Evolutionary conservation across 805 yeast genomes (phyloP), one percentile per base, ranked within the genome.

Genomic region (Suhomyces sp.): DNA sequence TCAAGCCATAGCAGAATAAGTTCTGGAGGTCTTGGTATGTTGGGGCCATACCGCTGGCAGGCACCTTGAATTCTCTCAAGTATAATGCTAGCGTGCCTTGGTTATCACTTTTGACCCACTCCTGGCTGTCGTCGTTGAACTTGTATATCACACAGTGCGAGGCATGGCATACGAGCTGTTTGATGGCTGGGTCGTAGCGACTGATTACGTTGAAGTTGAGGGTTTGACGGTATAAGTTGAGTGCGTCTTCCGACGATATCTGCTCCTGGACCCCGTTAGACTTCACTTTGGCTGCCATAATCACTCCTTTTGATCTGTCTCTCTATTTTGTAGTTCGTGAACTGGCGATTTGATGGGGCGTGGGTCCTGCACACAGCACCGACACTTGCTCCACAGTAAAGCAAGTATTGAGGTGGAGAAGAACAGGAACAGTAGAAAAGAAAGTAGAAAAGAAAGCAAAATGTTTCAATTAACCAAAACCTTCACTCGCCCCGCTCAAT

Each of bases 131-230:
- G 19, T 77, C 75, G 57, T 81, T 81, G 71, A 81, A 87, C 62
- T 83, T 81, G 67, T 87, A 88, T 15, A 87, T 75, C 31, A 87
- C 88, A 52, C 88, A 84, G 65, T 87, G 89, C 13, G 92, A 83
- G 2, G 92, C 81, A 49, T 84, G 80, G 61, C 82, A 86, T 42
- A 87, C 69, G 29, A 88, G 73, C 63, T 85, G 89, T 52, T 86
- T 83, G 47, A 87, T 82, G 57, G 77, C 76, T 0, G 92, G 88
- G 59, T 88, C 96, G 62, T 88, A 88, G 55, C 91, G 78, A 23
- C 87, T 85, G 29, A 88, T 85, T 49, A 88, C 92, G 64, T 87
- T 88, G 70, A 81, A 87, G 47, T 88, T 86, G 46, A 88, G 70
- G 0, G 92, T 87, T 56, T 82, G 83, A 49, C 84, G 78, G 62